Conservation (phyloP, 306 rosid genomes). For the Cicer arietinum region DNA sequence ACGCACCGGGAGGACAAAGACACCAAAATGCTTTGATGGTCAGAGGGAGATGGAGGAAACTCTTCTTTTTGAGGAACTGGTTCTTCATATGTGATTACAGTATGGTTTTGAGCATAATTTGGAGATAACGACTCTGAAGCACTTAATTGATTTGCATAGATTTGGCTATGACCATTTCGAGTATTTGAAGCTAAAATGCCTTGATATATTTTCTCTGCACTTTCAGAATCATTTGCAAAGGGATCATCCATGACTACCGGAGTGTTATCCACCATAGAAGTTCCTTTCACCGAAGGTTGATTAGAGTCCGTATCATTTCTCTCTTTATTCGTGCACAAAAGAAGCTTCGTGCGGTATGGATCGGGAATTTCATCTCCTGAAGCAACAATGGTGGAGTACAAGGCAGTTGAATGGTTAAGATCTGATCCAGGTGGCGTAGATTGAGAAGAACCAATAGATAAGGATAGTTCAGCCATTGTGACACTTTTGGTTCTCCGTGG, state of each 20-base stretch:
- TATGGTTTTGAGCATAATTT: conserved; percentile 51
- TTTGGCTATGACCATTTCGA: conserved; percentile 49
- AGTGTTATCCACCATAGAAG: conserved; percentile 47
- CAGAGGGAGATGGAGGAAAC: conserved; percentile 87
- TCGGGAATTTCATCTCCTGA: conserved; percentile 55
- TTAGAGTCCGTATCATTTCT: conserved; percentile 45
- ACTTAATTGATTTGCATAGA: conserved; percentile 49
- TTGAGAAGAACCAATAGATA: conserved; percentile 53
- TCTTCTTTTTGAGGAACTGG: conserved; percentile 61
- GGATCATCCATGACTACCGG: conserved; percentile 44
- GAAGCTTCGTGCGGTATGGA: conserved; percentile 45
- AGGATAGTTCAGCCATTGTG: conserved; percentile 53
- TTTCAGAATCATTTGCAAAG: conserved; percentile 45
- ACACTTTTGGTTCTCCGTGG: conserved; percentile 60
- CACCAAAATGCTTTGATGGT: conserved; percentile 96
- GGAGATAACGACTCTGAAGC: conserved; percentile 49
- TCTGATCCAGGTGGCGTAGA: conserved; percentile 47
- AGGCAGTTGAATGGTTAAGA: conserved; percentile 48
- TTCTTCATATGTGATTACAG: conserved; percentile 52
- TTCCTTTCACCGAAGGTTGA: conserved; percentile 46
- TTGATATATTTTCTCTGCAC: conserved; percentile 51
- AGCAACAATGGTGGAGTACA: conserved; percentile 47
- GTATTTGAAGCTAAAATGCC: conserved; percentile 35
- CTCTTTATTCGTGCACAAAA: conserved; percentile 43
- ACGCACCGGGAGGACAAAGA: conserved; percentile 93